Conservation (phyloP, 805 yeast genomes). For the Candida patagonica region DNA sequence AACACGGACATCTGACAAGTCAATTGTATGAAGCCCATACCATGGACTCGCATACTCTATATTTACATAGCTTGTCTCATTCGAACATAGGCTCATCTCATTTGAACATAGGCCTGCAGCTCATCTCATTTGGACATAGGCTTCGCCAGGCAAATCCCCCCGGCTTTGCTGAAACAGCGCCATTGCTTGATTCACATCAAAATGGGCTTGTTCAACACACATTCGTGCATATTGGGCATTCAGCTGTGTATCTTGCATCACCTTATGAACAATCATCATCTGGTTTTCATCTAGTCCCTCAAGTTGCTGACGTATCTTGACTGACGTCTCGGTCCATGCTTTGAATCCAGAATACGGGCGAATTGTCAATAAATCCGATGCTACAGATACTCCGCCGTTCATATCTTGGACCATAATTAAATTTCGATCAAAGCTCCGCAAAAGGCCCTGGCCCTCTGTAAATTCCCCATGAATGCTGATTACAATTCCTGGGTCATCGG, state of each 20-base stretch:
- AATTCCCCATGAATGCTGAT: conserved; percentile 78
- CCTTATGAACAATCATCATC: conserved; percentile 52
- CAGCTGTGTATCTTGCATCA: conserved; percentile 64
- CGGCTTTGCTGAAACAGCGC: conserved; percentile 61
- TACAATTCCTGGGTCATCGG: conserved; percentile 67
- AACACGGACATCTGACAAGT: too few relatives aligned
- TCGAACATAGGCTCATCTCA: too few relatives aligned
- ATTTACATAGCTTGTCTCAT: too few relatives aligned
- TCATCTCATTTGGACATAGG: conserved; percentile 32
- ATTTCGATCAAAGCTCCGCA: conserved; percentile 78
- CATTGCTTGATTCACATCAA: conserved; percentile 66
- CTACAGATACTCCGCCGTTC: conserved; percentile 65
- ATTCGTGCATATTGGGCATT: conserved; percentile 71
- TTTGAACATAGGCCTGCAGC: too few relatives aligned
- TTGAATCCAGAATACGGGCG: conserved; percentile 48
- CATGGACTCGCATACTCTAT: too few relatives aligned
- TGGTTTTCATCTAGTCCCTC: conserved; percentile 43
- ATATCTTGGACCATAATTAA: conserved; percentile 67
- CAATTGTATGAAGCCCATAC: too few relatives aligned
- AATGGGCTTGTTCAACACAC: conserved; percentile 80
- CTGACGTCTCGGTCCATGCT: conserved; percentile 39
- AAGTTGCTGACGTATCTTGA: conserved; percentile 15
- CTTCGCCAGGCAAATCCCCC: conserved; percentile 50
- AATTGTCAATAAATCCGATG: conserved; percentile 70
- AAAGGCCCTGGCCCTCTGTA: conserved; percentile 41